phyloP scores from a whole-genome alignment of 2,329 filamentous ascomycete species.

The Septoria petroselini region DNA sequence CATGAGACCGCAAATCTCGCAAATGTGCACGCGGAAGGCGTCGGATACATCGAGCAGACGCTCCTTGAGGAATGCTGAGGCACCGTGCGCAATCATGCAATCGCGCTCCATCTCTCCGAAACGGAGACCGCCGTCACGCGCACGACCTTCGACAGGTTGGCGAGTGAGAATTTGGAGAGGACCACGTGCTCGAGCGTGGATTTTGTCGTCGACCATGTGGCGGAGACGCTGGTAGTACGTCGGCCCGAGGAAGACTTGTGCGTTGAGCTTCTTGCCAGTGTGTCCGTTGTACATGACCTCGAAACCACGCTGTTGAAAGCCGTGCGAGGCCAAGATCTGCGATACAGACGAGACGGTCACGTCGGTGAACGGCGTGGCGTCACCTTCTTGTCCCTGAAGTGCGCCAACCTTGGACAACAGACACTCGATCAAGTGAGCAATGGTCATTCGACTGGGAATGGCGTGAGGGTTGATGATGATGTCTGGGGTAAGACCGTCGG shows the following conservation, averaged over 20 bases:
- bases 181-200: slow-evolving; percentile 95
- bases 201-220: slow-evolving; percentile 99
- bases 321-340: slow-evolving; percentile 76
- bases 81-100: slow-evolving; percentile 99
- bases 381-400: slow-evolving; percentile 89
- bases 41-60: slow-evolving; percentile 95
- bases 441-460: slow-evolving; percentile 99
- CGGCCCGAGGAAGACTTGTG: slow-evolving; percentile 93
- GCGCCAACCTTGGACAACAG: slow-evolving; percentile 93
- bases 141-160: slow-evolving; percentile 97
- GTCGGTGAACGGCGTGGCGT: slow-evolving; percentile 96
- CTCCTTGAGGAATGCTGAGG: slow-evolving; percentile 95
- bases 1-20: slow-evolving; percentile 98
- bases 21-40: slow-evolving; percentile 96
- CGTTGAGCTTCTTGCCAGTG: slow-evolving; percentile 87
- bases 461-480: slow-evolving; percentile 99
- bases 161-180: slow-evolving; percentile 96
- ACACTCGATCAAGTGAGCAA: slow-evolving; percentile 99
- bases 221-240: slow-evolving; percentile 98
- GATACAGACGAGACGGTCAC: slow-evolving; percentile 95
- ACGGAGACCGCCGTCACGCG: slow-evolving; percentile 92
- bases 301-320: slow-evolving; percentile 95
- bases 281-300: slow-evolving; percentile 99
- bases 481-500: slow-evolving; percentile 87
- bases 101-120: slow-evolving; percentile 99